Evolutionary conservation across 2,329 filamentous ascomycete species (phyloP), one percentile per base, ranked within the genome.

Genomic region (Elsinoe australis): DNA sequence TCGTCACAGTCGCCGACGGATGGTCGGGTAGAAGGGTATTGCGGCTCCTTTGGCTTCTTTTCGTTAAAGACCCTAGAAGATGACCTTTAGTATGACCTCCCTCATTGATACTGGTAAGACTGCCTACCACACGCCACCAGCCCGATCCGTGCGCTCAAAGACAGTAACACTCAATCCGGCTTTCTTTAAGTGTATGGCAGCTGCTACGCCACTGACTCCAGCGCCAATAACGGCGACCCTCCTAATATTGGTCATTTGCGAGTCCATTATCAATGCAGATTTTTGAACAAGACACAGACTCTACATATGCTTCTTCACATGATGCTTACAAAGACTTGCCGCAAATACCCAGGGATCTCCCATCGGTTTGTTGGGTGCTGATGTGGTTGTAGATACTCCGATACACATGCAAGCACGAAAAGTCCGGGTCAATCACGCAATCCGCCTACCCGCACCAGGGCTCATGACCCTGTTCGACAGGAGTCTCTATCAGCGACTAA

Each of bases 51-150:
- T 0, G 74, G 68, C 10, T 60, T 62, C 2, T 69, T 67, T 49
- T 74, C 68, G 52, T 78, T 72, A 53, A 69, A 76, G 0, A 74
- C 57, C 73, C 73, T 72, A 53, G 9, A 15, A 8, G 31, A n/a
- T 24, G 32, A n/a, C n/a, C n/a, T n/a, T 39, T 19, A 42, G 41
- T 15, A 5, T 9, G 31, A 19, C 14, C 19, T 12, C 41, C n/a
- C 31, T 18, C 26, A 9, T 22, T 4, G n/a, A 9, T n/a, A 18
- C 41, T 18, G 8, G 5, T 15, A n/a, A n/a, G 2, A 2, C 8
- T 17, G 55, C 67, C 42, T 63, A 76, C 76, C 77, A 80, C 21
- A 77, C 68, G 10, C 77, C 76, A 2, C 77, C 76, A n/a, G 70
- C 66, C 12, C 64, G 67, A 47, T 64, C 63, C 3, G 68, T 71